A percentile compares a stretch with the other conserved stretches of the same genome.
Evolutionary conservation across 805 yeast species (phyloP).

Genomic region (Zygosaccharomyces gambellarensis): DNA sequence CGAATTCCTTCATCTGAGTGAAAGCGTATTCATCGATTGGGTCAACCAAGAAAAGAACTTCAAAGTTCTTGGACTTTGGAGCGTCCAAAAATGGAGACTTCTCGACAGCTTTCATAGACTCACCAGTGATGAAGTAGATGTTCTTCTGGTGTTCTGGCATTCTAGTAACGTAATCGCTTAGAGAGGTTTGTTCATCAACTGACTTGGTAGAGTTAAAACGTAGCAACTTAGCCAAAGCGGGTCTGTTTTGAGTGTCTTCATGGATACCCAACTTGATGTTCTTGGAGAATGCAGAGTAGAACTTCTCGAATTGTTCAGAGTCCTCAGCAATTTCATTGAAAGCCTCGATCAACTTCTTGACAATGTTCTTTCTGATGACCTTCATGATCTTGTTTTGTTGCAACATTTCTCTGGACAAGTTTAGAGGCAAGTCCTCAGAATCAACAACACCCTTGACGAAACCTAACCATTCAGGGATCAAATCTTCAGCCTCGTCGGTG

Average conservation of each 20-base stretch:
- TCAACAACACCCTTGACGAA: conserved; percentile 99
- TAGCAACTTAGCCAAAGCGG: conserved; percentile 88
- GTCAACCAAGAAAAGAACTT: conserved; percentile 95
- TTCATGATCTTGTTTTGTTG: conserved; percentile 99
- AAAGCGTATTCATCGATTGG: conserved; percentile 99
- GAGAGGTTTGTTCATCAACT: conserved; percentile 86
- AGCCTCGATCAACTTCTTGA: conserved; percentile 96
- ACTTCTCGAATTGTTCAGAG: conserved; percentile 95
- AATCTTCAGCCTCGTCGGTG: conserved; percentile 99
- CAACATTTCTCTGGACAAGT: conserved; percentile 99
- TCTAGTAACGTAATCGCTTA: conserved; percentile 96
- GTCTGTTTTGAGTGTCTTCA: conserved; percentile 98
- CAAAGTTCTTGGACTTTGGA: conserved; percentile 96
- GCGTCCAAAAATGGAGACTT: conserved; percentile 99
- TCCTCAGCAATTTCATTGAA: conserved; percentile 99
- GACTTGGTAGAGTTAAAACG: conserved; percentile 97
- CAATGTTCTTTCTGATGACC: conserved; percentile 98
- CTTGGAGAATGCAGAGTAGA: conserved; percentile 97
- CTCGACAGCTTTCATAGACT: conserved; percentile 94
- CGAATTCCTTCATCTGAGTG: conserved; percentile 98
- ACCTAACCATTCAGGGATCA: conserved; percentile 97
- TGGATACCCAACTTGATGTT: conserved; percentile 98
- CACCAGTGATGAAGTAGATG: conserved; percentile 99
- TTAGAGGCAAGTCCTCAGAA: conserved; percentile 98
- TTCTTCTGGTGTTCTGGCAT: conserved; percentile 99